Base-by-base conservation (phyloP, 2,329 filamentous ascomycete genomes). In the Claviceps citrina region DNA sequence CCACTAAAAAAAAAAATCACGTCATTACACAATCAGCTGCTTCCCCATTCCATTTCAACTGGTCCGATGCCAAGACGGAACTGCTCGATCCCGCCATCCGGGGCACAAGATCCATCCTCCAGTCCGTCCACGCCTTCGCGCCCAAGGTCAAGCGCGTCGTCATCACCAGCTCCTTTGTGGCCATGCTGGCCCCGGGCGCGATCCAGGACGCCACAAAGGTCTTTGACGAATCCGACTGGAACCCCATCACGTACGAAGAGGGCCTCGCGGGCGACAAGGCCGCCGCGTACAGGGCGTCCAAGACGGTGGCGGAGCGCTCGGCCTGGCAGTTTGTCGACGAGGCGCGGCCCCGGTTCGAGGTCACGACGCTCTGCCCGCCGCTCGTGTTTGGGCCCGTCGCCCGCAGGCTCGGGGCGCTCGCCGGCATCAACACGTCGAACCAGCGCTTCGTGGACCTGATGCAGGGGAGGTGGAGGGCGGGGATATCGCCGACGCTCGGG, bases 111-210 rank as follows among this genome's bases (percentile, higher is more conserved):
- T 80, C 79, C 26, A 75, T 91, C 41, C 76, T 84, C 27, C 71
- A 78, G 47, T 77, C 82, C 15, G 68, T 89, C 46, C 76, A 79
- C 51, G 64, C 65, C 44, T 47, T 71, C 54, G 53, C 70, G 1
- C 70, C 70, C 0, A 47, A 47, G 5, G 81, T 93, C 39, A 84
- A 78, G 61, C 71, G 78, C 44, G 80, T 93, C 12, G 77, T 81
- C 41, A 56, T 78, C 35, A 75, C 70, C 13, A 70, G 66, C 28
- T 73, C 70, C 26, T 73, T 74, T 53, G 70, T 70, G 16, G 61
- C 70, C 44, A 65, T 74, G 47, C 34, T 73, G 13, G 53, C 65
- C 44, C 58, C 60, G 30, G 46, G 51, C 13, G 53, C 55, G 34
- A 43, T 65, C 8, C 37, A 39, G 3, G 60, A 71, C 51, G 55